Evolutionary conservation across 2,329 filamentous ascomycete species (phyloP), one percentile per base, ranked within the genome.

Genomic region (Keithomyces neogunnii): DNA sequence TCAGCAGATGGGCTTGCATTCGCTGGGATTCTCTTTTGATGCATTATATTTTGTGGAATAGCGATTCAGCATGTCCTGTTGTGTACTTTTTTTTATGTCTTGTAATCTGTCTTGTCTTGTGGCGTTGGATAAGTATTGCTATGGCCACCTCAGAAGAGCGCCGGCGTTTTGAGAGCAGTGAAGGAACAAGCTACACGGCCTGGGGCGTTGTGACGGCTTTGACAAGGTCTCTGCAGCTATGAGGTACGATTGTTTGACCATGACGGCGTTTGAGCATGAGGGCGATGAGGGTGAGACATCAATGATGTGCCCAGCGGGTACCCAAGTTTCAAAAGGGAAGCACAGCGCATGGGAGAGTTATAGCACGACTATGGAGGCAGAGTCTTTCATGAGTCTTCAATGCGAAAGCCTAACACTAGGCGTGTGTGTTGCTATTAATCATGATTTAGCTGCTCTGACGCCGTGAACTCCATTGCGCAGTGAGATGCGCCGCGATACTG

Each of bases 91-190:
- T 51, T 54, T 47, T 33, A 48, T 32, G 44, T 42, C 8, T 45
- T 46, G 49, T 38, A 51, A 39, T 47, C 49, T 39, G 43, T 48
- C 39, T 54, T 38, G 38, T 35, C 45, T 49, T 55, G 48, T 51
- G 62, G 59, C 59, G 62, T 65, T 63, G 56, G 56, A 57, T 56
- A 57, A 58, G 49, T 50, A 40, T 45, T 50, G 49, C 45, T 29
- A 44, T 40, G 35, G 35, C 31, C 36, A 32, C 11, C 32, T 46
- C 3, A n/a, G 43, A 46, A 51, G 51, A 47, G 51, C 51, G 53
- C 45, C 40, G 52, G 53, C 46, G 52, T 54, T 58, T 50, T 55
- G 50, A 55, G 19, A 45, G 48, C 44, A 6, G 38, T 32, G 36
- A 30, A 45, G 35, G 6, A 26, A 13, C 39, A 28, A 30, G 1